These are phyloP conservation scores for Hygrophoropsis aurantiaca DNA, from an alignment of 768 basidiomycete genomes.

Conservation along the genomic window DNA sequence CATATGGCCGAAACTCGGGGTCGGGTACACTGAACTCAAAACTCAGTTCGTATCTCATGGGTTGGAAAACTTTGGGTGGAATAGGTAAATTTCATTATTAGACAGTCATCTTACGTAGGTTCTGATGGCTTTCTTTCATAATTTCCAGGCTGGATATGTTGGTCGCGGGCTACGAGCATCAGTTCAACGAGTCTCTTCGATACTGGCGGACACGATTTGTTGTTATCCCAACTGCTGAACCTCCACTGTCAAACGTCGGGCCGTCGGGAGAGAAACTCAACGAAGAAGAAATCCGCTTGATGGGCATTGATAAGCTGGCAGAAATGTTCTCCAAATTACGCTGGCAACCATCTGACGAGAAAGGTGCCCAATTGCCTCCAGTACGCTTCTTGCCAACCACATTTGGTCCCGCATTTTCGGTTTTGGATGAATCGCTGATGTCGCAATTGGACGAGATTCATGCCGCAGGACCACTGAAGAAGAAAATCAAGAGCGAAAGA, in stretches of 20 bases:
- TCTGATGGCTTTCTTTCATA: background rate
- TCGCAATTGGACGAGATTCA: slow-evolving; percentile 81
- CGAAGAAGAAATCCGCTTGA: slow-evolving; percentile 83
- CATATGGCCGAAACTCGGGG: slow-evolving; percentile 91
- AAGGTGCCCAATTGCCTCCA: slow-evolving; percentile 47
- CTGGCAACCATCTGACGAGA: slow-evolving; percentile 59
- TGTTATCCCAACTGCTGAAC: slow-evolving; percentile 82
- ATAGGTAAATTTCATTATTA: slow-evolving; percentile 57
- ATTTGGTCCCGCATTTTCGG: slow-evolving; percentile 74
- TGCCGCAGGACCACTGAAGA: slow-evolving; percentile 67
- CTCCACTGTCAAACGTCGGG: slow-evolving; percentile 53
- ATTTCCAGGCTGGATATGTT: slow-evolving; percentile 74
- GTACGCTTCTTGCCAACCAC: slow-evolving; percentile 84
- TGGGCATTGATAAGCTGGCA: slow-evolving; percentile 90
- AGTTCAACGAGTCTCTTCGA: slow-evolving; percentile 77
- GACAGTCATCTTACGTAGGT: background rate
- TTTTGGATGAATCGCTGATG: slow-evolving; percentile 78
- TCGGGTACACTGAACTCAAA: slow-evolving; percentile 78
- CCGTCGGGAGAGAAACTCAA: slow-evolving; percentile 73
- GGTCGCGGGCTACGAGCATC: slow-evolving; percentile 77
- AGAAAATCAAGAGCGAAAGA: slow-evolving; percentile 79
- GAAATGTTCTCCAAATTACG: slow-evolving; percentile 84
- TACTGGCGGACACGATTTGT: slow-evolving; percentile 96
- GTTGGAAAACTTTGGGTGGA: slow-evolving; percentile 84
- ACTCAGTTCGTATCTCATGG: slow-evolving; percentile 78